Conservation (phyloP, 176 grass and related monocot genomes). For the Avena eriantha region DNA sequence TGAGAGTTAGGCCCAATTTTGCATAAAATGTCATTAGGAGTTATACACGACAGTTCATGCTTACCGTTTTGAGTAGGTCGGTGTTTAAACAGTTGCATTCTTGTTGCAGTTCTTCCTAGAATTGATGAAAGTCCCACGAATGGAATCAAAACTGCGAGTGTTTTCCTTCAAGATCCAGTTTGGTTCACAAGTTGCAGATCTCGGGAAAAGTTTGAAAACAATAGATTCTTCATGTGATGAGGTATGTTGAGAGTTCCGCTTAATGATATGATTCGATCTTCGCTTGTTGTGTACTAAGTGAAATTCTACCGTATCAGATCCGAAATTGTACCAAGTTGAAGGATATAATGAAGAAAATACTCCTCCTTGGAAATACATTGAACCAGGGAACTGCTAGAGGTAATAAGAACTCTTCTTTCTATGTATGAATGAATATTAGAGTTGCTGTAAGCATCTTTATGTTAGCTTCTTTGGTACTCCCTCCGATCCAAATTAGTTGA, state of each 20-base stretch:
- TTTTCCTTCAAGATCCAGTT: slow-evolving; percentile 99
- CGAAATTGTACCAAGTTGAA: slow-evolving; percentile 90
- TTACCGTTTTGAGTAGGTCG: slow-evolving; percentile 25
- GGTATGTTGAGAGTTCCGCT: slow-evolving; percentile 50
- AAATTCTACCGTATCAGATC: slow-evolving; percentile 61
- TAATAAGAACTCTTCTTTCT: slow-evolving; percentile 46
- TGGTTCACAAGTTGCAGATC: slow-evolving; percentile 84
- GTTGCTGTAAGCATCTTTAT: slow-evolving; percentile 19
- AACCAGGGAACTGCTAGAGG: slow-evolving; percentile 98
- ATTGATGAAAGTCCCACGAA: slow-evolving; percentile 98
- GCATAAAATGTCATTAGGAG: background rate
- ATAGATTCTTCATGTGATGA: slow-evolving; percentile 84
- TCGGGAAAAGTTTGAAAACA: slow-evolving; percentile 77
- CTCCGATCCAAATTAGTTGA: too few relatives aligned
- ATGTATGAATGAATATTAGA: slow-evolving; percentile 8
- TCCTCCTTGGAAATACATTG: slow-evolving; percentile 89
- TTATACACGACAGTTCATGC: slow-evolving; percentile 31
- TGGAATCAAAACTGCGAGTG: slow-evolving; percentile 95
- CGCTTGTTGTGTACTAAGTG: slow-evolving; percentile 25
- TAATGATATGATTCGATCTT: slow-evolving; percentile 14
- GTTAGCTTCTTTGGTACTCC: background rate
- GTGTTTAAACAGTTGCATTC: slow-evolving; percentile 41
- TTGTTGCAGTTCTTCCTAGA: slow-evolving; percentile 92
- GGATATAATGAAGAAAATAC: slow-evolving; percentile 99
- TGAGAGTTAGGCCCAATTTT: background rate